phyloP scores from a whole-genome alignment of 1,284 basidiomycete genomes.

The Marasmius sp. region DNA sequence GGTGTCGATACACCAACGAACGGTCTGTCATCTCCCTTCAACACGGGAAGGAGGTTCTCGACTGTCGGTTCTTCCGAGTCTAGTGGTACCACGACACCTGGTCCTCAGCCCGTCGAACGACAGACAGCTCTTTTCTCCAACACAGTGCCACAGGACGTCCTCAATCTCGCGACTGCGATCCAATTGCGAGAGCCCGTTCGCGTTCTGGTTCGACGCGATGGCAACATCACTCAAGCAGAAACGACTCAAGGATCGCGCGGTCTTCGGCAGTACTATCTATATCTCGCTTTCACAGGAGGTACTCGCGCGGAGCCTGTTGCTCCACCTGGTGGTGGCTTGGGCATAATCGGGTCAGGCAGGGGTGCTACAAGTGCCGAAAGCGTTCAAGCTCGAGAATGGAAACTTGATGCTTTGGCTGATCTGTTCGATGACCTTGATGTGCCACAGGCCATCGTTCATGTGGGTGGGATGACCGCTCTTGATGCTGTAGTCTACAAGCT shows the following conservation, averaged over 20 bases:
- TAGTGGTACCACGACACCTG: slow-evolving; percentile 24
- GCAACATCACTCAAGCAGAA: slow-evolving; percentile 76
- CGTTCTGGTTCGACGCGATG: slow-evolving; percentile 94
- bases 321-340: slow-evolving; percentile 64
- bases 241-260: slow-evolving; percentile 75
- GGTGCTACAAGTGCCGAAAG: slow-evolving; percentile 80
- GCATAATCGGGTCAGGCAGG: slow-evolving; percentile 89
- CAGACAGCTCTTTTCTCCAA: slow-evolving; percentile 97
- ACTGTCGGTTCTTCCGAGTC: slow-evolving; percentile 45
- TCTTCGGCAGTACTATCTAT: slow-evolving; percentile 90
- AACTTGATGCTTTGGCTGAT: slow-evolving; percentile 92
- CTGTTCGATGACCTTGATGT: slow-evolving; percentile 90
- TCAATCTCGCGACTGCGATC: slow-evolving; percentile 86
- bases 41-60: slow-evolving; percentile 59
- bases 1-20: slow-evolving; percentile 49
- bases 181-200: slow-evolving; percentile 93
- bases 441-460: slow-evolving; percentile 84
- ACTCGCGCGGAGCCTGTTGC: slow-evolving; percentile 65
- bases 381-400: slow-evolving; percentile 92
- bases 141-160: slow-evolving; percentile 90
- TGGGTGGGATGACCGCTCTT: slow-evolving; percentile 82
- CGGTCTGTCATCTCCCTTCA: slow-evolving; percentile 50
- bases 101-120: slow-evolving; percentile 59
- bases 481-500: slow-evolving; percentile 90
- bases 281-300: slow-evolving; percentile 87